Evolutionary conservation across 805 yeast genomes (phyloP), one percentile per base, ranked within the genome.

Genomic region (Saccharomycopsis synnaedendra): DNA sequence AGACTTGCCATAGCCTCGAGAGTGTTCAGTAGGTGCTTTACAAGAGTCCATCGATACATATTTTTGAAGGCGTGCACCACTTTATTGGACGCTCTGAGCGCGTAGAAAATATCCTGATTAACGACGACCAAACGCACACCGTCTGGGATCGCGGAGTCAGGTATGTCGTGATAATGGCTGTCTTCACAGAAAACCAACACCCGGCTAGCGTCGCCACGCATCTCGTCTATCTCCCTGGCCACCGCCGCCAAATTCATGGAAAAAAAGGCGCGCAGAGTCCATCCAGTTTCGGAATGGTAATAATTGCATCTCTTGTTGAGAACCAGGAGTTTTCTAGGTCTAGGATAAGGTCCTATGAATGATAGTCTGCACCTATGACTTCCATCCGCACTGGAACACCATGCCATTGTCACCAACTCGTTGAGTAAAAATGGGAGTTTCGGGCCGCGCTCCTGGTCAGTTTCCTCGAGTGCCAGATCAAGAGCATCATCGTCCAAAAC

Each of bases 101-200:
- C 19, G 19, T 5, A 9, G 31, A 31, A 39, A 43, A 47, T 3
- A 5, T 47, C 34, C 29, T 31, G 32, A 29, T n/a, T 6, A 27
- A 47, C 32, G 3, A 38, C 5, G 3, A 41, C 43, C 19, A 47
- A 28, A 6, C 31, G 39, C 5, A 47, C 27, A 31, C 39, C 39
- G 10, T 37, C 33, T 6, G 51, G 51, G 19, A 48, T 40, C 10
- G n/a, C 9, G 5, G 39, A 40, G 28, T 48, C 51, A 8, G 44
- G 36, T 2, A 48, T 40, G 3, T 39, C 30, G 39, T 45, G 46
- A 28, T 27, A 29, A 31, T 19, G 9, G 37, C 19, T 45, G n/a
- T 39, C 48, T 11, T 48, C 47, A 34, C 11, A 7, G 6, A 47
- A 10, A 10, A 47, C 41, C 10, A 38, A 27, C 2, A 10, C 10